phyloP scores from a whole-genome alignment of 371 early-diverging fungal genomes.

The Mortierella sp. region DNA sequence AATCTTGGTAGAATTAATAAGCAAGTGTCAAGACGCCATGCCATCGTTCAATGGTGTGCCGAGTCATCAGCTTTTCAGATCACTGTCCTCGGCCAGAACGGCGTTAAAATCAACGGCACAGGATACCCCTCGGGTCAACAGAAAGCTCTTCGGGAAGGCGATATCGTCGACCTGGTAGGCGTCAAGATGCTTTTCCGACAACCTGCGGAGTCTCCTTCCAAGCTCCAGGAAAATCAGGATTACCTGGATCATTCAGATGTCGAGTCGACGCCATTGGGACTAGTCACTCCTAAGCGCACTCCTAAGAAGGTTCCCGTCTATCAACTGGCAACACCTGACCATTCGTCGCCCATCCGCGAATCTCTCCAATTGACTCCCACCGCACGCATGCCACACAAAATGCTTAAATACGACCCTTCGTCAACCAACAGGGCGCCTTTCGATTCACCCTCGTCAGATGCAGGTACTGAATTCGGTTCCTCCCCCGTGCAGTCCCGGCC shows the following conservation, averaged over 20 bases:
- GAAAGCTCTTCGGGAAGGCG: conserved; percentile 34
- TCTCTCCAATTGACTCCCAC: conserved; percentile 35
- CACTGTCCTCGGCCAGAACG: conserved; percentile 70
- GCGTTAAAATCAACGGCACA: conserved; percentile 57
- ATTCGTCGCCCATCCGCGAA: conserved; percentile 41
- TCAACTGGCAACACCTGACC: conserved; percentile 31
- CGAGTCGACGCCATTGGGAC: conserved; percentile 7
- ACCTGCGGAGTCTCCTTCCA: conserved; percentile 21
- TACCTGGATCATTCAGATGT: conserved; percentile 6
- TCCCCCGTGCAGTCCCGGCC: conserved; percentile 32
- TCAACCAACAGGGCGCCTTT: conserved; percentile 20
- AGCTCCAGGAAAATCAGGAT: conserved; percentile 18
- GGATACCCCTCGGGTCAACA: conserved; percentile 54
- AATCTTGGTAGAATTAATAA: conserved; percentile 72
- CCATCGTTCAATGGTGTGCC: conserved; percentile 62
- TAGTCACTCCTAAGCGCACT: conserved; percentile 36
- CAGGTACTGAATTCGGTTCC: conserved; percentile 30
- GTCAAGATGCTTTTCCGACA: conserved; percentile 51
- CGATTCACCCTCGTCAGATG: conserved; percentile 40
- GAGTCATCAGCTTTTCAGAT: conserved; percentile 58
- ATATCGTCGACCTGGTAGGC: conserved; percentile 54
- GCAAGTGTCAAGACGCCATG: conserved; percentile 70
- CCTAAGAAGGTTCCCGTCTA: conserved; percentile 4
- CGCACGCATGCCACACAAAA: conserved; percentile 52
- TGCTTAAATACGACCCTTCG: conserved; percentile 38